Evolutionary conservation across 257 asterid genomes (phyloP).

Genomic region (Thymus quinquecostatus): DNA sequence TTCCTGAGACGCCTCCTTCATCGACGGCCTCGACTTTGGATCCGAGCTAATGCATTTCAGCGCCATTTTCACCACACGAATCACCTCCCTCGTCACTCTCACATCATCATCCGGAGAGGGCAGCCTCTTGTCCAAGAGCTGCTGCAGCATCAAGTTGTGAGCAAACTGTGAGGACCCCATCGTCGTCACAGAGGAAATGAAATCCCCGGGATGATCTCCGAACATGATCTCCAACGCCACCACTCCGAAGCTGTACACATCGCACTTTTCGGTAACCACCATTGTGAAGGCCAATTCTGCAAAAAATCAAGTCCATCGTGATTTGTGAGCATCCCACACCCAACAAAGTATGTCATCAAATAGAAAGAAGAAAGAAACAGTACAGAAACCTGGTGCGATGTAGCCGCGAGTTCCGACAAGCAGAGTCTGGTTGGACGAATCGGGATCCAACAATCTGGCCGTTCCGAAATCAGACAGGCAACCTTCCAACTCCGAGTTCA

Average conservation of each 20-base stretch:
- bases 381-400: neutral
- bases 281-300: constrained; percentile 40
- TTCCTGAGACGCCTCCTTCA: constrained; percentile 10
- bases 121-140: constrained; percentile 8
- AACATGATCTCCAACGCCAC: constrained; percentile 34
- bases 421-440: constrained; percentile 1
- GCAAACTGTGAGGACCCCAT: neutral
- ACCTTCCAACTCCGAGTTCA: constrained; percentile 1
- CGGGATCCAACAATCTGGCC: constrained; percentile 2
- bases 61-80: neutral
- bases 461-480: constrained; percentile 6
- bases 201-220: constrained; percentile 35
- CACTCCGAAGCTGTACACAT: constrained; percentile 40
- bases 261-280: constrained; percentile 39
- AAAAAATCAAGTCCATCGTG: neutral
- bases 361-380: accelerated
- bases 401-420: neutral
- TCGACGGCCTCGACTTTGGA: constrained; percentile 23
- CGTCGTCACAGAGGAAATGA: neutral
- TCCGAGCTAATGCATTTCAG: neutral
- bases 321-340: too few species aligned
- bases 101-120: neutral
- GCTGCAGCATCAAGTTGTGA: neutral
- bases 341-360: neutral
- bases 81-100: neutral